phyloP scores from a whole-genome alignment of 257 asterid genomes.

The Vinca minor region DNA sequence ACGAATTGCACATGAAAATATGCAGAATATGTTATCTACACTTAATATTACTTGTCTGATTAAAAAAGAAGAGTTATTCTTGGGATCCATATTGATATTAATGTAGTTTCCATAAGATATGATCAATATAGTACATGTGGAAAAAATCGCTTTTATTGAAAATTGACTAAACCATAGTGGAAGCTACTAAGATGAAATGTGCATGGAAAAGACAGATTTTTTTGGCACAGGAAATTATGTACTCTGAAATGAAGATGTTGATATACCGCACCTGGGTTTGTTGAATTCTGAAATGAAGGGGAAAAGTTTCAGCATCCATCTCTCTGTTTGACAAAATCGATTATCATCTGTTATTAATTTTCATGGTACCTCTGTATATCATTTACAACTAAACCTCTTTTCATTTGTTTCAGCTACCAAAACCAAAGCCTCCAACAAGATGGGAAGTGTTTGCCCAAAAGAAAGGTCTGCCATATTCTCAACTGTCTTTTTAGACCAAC shows the following conservation, averaged over 20 bases:
- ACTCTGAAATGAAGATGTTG: no score
- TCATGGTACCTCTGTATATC: conserved; percentile 6
- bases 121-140: neutral
- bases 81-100: neutral
- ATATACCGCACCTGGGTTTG: no score
- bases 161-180: neutral
- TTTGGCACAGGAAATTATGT: no score
- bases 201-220: neutral
- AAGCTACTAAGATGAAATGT: neutral
- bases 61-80: no score
- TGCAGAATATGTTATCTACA: no score
- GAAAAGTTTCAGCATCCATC: neutral
- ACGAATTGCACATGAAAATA: no score
- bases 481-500: neutral
- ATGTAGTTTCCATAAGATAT: neutral
- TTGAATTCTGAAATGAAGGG: no score
- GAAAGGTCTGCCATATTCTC: conserved; percentile 51
- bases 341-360: neutral
- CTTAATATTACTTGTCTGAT: no score
- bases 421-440: conserved; percentile 81
- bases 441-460: conserved; percentile 87
- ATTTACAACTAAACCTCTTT: conserved; percentile 8
- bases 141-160: neutral
- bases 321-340: neutral
- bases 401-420: conserved; percentile 59